Base-by-base conservation (phyloP, 306 rosid species). In the Quercus gilva region DNA sequence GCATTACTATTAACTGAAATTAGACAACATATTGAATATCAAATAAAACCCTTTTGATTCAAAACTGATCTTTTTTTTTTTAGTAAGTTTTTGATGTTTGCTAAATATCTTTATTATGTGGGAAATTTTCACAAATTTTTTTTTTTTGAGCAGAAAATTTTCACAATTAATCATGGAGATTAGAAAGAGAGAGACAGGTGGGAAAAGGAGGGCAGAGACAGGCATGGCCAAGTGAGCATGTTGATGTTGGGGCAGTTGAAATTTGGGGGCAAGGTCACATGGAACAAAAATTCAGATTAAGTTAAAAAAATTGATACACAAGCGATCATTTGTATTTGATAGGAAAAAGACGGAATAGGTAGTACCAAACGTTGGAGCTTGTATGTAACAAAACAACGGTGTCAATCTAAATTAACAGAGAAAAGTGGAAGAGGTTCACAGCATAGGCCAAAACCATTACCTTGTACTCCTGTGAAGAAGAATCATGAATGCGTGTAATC, bases 321-420 rank as follows among this genome's bases (percentile, higher is more conserved):
- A 81, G 52, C 76, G 80, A 78, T 81, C 68, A 68, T 71, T 76
- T 81, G 77, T 67, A 81, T 81, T 83, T 81, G 83, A 85, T 77
- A 49, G 80, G 81, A 85, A 85, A 81, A 81, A 61, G 88, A 85
- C 88, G 75, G 71, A 81, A 43, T 31, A 53, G 35, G 70, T 25
- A 58, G 80, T 58, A 80, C 86, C 84, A 83, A 83, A 77, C 84
- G 78, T 83, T 83, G 80, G 78, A 83, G 12, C 87, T 68, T 76
- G 52, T 55, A 74, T 68, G 75, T 85, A 83, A 83, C 85, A 83
- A 75, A 86, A 86, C 89, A 86, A 83, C 37, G 28, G 78, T 80
- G 77, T 76, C 82, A 51, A 33, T 79, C 35, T 76, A 45, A 76
- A 84, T 28, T 69, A 29, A 55, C 63, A 23, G 26, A 78, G 59